A percentile compares a stretch with the other conserved stretches of the same genome.
Conservation (phyloP, 1,139 yeast species). For the Insectozyma bohioensis region DNA sequence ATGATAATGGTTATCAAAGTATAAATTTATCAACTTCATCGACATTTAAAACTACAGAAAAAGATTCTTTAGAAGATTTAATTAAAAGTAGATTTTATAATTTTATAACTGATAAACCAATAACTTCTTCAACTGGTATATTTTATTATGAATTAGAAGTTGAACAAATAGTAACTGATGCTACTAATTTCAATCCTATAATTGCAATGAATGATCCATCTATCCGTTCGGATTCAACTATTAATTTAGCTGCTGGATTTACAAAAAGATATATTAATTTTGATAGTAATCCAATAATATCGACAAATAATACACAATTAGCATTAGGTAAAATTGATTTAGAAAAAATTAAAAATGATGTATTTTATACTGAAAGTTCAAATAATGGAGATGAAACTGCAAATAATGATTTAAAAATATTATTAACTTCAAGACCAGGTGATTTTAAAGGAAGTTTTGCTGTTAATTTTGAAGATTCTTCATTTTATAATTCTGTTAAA, state of each 20-base stretch:
- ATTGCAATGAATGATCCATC: conserved; percentile 36
- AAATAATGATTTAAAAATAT: conserved; percentile 18
- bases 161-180: conserved; percentile 29
- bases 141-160: conserved; percentile 41
- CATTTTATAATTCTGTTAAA: conserved; percentile 40
- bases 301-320: conserved; percentile 8
- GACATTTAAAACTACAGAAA: neutral
- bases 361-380: conserved; percentile 21
- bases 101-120: conserved; percentile 36
- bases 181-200: conserved; percentile 33
- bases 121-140: conserved; percentile 32
- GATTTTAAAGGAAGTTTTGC: conserved; percentile 45
- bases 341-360: conserved; percentile 29
- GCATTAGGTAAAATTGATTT: conserved; percentile 23
- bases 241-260: conserved; percentile 38
- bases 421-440: conserved; percentile 35
- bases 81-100: conserved; percentile 22
- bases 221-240: conserved; percentile 33
- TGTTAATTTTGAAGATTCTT: conserved; percentile 41
- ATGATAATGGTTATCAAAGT: conserved; percentile 30
- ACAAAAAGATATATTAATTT: conserved; percentile 28
- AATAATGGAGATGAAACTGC: conserved; percentile 14
- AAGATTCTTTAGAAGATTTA: conserved; percentile 4
- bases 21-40: conserved; percentile 14
- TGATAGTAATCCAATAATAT: conserved; percentile 15